Base-by-base conservation (phyloP, 352 stramenopile genomes). In the Pythium sp. region DNA sequence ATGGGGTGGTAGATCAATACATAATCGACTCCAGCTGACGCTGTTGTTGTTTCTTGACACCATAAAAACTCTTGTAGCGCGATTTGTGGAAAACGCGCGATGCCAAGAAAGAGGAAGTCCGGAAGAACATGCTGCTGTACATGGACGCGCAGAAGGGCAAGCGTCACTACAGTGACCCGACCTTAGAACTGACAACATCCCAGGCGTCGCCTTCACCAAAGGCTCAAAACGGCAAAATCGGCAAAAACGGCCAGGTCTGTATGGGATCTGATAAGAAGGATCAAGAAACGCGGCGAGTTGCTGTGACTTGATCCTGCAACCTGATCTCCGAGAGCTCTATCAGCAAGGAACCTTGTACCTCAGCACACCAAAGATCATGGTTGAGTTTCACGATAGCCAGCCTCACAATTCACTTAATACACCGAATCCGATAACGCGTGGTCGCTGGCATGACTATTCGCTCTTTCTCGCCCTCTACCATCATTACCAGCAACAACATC, bases 61-160 rank as follows among this genome's bases (percentile, higher is more conserved):
- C 38, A 46, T 7, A 5, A 12, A 46, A 36, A 46, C 4, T 26
- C 24, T 26, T 26, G 24, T 46, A 46, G 83, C 78, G 71, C 20
- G 81, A 91, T 69, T 57, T 93, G 38, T 93, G 82, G 81, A 79
- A 79, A 47, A 78, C 74, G 2, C 75, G 77, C 4, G 83, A 91
- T 24, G 82, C 83, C 9, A 92, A 87, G 62, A 92, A 92, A 59
- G 85, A 90, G 57, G 81, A 87, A 62, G 70, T 73, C 3, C 77
- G 85, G 41, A 91, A 82, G 70, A 91, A 84, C 58, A 90, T 86
- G 83, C 69, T 91, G 18, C 64, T 93, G 47, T 93, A 93, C 63
- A 84, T 93, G 62, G 80, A 89, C 22, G 71, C 71, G 3, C 78
- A 85, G 1, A 84, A 79, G 68, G 85, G 83, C 55, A 92, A 92